Base-by-base conservation (phyloP, 2,329 filamentous ascomycete species). In the Thielaviopsis cerberus region DNA sequence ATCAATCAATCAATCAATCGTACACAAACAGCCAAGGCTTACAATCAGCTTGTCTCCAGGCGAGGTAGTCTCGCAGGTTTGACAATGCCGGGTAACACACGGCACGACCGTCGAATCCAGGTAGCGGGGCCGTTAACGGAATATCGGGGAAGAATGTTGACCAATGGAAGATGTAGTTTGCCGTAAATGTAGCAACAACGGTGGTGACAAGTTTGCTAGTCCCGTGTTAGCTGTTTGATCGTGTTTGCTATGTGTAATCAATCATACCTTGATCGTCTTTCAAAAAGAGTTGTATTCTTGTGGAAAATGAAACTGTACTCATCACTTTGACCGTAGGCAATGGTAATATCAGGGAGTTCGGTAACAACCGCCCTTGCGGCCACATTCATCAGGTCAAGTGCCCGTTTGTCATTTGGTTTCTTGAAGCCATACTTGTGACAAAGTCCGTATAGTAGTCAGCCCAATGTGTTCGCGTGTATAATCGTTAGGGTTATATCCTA, bases 21-120 rank as follows among this genome's bases (percentile, higher is more conserved):
- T n/a, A n/a, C n/a, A 37, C 34, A 23, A 41, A 4, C 37, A 51
- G 37, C 5, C 24, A 15, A 7, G 17, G 70, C 83, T 69, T 68
- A 92, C 92, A 97, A 69, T 98, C 92, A 51, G 87, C 92, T 70
- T 98, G 92, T 64, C 92, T 80, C 92, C 92, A 98, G 67, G 86
- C 90, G 76, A 98, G 81, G 69, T 98, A 98, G 72, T 98, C 92
- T 25, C 90, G 78, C 63, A 98, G 71, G 68, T 95, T 94, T 64
- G 79, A 76, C 6, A 85, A 76, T 58, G 80, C 86, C 0, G 92
- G 92, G 70, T 97, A 98, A 67, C 85, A 82, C 3, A 98, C 89
- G 17, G 89, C 89, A 55, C 92, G 77, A 0, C 90, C 91, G 69
- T 98, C 92, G 67, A 98, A 98, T 5, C 85, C 91, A 0, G 92